Percentiles rank a stretch among this genome's conserved stretches.
These are phyloP conservation scores for Drosera spatulata DNA, from an alignment of 179 eudicot species.

Conservation along the genomic window DNA sequence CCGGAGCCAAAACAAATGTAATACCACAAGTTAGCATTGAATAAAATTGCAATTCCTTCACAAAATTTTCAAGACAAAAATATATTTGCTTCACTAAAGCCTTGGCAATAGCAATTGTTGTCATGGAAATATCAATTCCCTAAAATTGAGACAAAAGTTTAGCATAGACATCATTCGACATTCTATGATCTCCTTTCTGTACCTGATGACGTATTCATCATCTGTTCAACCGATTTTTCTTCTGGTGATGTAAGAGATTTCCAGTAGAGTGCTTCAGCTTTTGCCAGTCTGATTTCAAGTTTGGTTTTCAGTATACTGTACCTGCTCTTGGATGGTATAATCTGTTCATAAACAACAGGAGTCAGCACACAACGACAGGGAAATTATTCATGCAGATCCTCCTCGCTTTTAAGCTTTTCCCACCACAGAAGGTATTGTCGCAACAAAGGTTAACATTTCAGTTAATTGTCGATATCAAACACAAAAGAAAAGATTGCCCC, in stretches of 20 bases:
- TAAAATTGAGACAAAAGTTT: neutral
- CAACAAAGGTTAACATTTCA: neutral
- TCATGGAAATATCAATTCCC: neutral
- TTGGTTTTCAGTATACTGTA: constrained; percentile 64
- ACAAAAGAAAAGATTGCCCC: neutral
- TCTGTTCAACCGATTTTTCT: constrained; percentile 29
- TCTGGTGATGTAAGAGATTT: constrained; percentile 52
- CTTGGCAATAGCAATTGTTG: neutral
- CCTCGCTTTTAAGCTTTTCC: neutral
- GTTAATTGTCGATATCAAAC: neutral
- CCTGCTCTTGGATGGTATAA: constrained; percentile 53
- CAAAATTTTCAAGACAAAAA: no score
- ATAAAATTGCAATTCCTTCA: no score
- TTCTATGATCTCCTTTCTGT: constrained; percentile 5
- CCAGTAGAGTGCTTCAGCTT: constrained; percentile 72
- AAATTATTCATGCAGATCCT: neutral
- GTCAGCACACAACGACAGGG: neutral
- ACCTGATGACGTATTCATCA: constrained; percentile 41
- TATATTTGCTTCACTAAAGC: neutral
- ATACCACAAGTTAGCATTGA: no score
- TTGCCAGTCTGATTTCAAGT: constrained; percentile 73
- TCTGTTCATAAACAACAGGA: constrained; percentile 22
- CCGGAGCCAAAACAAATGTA: no score
- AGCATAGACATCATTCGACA: neutral
- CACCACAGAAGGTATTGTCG: no score